A percentile compares a stretch with the other conserved stretches of the same genome.
Conservation (phyloP, 2,329 filamentous ascomycete genomes). For the Pseudovirgaria hyperparasitica region DNA sequence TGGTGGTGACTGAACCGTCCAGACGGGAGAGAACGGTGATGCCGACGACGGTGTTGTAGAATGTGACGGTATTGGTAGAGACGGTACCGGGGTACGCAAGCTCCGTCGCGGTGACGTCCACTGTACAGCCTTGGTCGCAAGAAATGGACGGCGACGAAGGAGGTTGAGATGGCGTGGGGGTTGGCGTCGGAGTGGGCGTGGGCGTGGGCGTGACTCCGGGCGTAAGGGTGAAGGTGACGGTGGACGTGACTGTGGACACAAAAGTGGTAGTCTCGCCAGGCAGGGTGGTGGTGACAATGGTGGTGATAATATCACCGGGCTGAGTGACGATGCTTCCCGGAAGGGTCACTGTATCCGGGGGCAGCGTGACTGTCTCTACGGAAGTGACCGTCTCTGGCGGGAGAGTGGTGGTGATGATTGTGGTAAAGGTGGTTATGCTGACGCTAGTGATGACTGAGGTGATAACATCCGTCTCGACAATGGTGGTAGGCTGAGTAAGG, state of each 20-base stretch:
- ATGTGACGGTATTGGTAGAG: slow-evolving; percentile 7
- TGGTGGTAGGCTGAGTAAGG: no score
- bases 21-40: slow-evolving; percentile 7
- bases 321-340: slow-evolving; percentile 7
- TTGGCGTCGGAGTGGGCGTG: slow-evolving; percentile 10
- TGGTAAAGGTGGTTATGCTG: slow-evolving; percentile 8
- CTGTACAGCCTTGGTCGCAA: slow-evolving; percentile 16
- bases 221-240: slow-evolving; percentile 3
- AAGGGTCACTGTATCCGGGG: no score
- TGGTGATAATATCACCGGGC: slow-evolving; percentile 5
- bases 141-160: slow-evolving; percentile 8
- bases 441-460: slow-evolving; percentile 1
- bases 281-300: no score
- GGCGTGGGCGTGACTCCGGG: slow-evolving; percentile 11
- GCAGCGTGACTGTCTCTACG: no score
- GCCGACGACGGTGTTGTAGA: slow-evolving; percentile 12
- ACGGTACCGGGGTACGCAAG: slow-evolving; percentile 17
- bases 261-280: slow-evolving; percentile 1
- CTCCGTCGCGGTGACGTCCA: slow-evolving; percentile 18
- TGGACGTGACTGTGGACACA: neutral
- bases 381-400: no score
- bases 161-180: slow-evolving; percentile 6
- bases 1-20: slow-evolving; percentile 2
- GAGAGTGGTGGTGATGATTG: slow-evolving; percentile 7
- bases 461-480: slow-evolving; percentile 5